Base-by-base conservation (phyloP, 495 filamentous ascomycete species). In the Parmelia sp. region DNA sequence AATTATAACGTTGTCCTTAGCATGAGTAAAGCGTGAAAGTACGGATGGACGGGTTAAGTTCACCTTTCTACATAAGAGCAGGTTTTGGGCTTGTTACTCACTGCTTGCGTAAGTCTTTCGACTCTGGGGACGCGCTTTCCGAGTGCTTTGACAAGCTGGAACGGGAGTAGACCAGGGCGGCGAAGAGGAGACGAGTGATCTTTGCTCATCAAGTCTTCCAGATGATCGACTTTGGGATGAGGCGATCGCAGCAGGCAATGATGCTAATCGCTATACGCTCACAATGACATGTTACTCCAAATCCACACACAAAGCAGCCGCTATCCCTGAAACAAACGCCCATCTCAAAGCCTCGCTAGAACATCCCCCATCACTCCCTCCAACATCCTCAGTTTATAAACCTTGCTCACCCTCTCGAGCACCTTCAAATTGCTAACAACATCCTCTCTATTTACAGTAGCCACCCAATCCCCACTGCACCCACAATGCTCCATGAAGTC, bases 401-500 rank as follows among this genome's bases (percentile, higher is more conserved):
- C 88, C 68, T 78, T 81, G 58, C 90, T 91, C 45, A 92, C 92
- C 67, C 81, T 86, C 66, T 79, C 80, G 71, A 88, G 82, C 23
- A 96, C 88, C 57, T 74, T 79, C 65, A 97, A 67, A 71, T 77
- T 79, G 71, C 80, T 84, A 66, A 84, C 69, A 29, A 92, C 78
- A 44, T 88, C 89, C n/a, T 83, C 85, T 68, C 82, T 81, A 71
- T 87, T 80, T 61, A 92, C 76, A 33, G 84, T 91, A 65, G 83
- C 83, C 21, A 76, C 81, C 94, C 94, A 98, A 51, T 76, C 80
- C 10, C 95, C 93, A 58, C 88, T 88, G 77, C 94, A 98, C 33
- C 87, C 88, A 74, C 94, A 98, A 76, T 97, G 93, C 75, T 97
- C 94, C 86, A 92, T 88, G 72, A 97, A 95, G 69, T 96, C 94